These are phyloP conservation scores for Funneliformis mosseae DNA, from an alignment of 192 early-diverging fungal genomes.

Conservation along the genomic window DNA sequence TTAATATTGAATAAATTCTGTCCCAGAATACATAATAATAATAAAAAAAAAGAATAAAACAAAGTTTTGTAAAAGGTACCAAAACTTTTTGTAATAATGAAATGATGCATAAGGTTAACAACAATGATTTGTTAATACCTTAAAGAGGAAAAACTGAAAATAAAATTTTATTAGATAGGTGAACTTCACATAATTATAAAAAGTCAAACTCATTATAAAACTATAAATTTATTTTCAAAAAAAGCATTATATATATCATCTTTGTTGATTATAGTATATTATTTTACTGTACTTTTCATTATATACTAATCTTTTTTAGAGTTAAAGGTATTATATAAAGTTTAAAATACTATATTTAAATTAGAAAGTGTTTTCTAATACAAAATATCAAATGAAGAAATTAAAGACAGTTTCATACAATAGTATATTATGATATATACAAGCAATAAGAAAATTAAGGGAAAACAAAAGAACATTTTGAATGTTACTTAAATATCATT, in stretches of 20 bases:
- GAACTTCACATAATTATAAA: not conserved
- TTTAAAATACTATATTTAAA: not conserved
- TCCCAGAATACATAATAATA: too few species aligned
- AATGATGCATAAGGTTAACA: too few species aligned
- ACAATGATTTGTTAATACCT: too few species aligned
- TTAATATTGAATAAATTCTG: too few species aligned
- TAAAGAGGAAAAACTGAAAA: too few species aligned
- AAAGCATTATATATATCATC: not conserved
- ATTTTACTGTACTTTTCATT: not conserved
- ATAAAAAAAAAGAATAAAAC: too few species aligned
- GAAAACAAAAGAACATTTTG: not conserved
- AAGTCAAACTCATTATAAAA: not conserved
- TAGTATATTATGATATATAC: not conserved
- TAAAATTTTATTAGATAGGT: constrained; percentile 57
- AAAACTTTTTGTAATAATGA: too few species aligned
- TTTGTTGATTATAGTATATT: not conserved
- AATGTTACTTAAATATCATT: not conserved
- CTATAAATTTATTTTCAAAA: constrained; percentile 5
- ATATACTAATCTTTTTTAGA: constrained; percentile 12
- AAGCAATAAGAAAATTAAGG: not conserved
- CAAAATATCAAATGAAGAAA: not conserved
- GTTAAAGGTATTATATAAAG: constrained; percentile 7
- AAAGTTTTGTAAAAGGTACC: too few species aligned
- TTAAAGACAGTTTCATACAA: not conserved
- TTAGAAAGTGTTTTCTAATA: not conserved